phyloP scores from a whole-genome alignment of 2,329 filamentous ascomycete species.

The Coniochaeta ligniaria region DNA sequence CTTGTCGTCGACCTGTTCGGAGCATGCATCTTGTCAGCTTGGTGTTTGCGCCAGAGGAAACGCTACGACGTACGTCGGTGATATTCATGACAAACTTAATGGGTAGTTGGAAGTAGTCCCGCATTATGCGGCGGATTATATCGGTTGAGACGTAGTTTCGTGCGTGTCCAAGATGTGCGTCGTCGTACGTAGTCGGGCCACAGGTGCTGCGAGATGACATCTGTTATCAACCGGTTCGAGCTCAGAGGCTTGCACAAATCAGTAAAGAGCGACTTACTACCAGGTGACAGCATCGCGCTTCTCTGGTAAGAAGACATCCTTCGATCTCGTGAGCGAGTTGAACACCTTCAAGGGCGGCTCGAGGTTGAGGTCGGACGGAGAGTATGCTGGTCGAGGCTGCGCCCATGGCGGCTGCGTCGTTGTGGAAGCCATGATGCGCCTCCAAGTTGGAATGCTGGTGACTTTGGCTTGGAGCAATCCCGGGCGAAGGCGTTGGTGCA shows the following conservation, averaged over 20 bases:
- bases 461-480: neutral
- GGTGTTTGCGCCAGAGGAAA: neutral
- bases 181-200: slow-evolving; percentile 79
- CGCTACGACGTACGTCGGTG: slow-evolving; percentile 67
- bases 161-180: slow-evolving; percentile 71
- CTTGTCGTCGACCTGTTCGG: slow-evolving; percentile 15
- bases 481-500: neutral
- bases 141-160: slow-evolving; percentile 89
- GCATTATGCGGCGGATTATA: slow-evolving; percentile 75
- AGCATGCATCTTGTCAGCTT: neutral
- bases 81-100: slow-evolving; percentile 91
- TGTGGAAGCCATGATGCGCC: slow-evolving; percentile 1
- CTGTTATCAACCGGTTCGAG: neutral
- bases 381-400: neutral
- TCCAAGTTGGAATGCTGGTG: neutral
- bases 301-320: neutral
- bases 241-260: neutral
- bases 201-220: slow-evolving; percentile 38
- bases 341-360: neutral
- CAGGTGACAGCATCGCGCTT: neutral
- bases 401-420: neutral
- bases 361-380: neutral
- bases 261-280: neutral
- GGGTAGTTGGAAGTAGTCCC: slow-evolving; percentile 75
- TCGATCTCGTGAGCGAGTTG: slow-evolving; percentile 1